Percentiles rank a stretch among this genome's conserved stretches.
Evolutionary conservation across 805 yeast genomes (phyloP).

Genomic region (Candida tibetensis): DNA sequence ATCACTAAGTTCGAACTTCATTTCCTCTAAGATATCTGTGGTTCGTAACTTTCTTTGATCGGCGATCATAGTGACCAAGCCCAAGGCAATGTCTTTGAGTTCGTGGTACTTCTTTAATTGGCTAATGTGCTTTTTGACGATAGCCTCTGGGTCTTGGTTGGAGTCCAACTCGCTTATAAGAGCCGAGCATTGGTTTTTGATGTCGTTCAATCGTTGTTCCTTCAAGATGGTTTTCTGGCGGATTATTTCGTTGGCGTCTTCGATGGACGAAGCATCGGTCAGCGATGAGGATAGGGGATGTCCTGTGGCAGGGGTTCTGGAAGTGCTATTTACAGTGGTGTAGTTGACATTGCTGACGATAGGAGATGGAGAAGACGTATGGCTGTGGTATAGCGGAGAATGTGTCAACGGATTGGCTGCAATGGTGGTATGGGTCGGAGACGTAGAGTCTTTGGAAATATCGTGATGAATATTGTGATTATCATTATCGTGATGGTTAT

Average conservation of each 20-base stretch:
- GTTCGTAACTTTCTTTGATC: slow-evolving; percentile 50
- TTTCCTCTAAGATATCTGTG: slow-evolving; percentile 50
- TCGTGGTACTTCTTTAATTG: slow-evolving; percentile 59
- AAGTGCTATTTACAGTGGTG: slow-evolving; percentile 8
- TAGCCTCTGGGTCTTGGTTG: slow-evolving; percentile 37
- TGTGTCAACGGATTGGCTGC: slow-evolving; percentile 1
- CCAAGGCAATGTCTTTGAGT: slow-evolving; percentile 58
- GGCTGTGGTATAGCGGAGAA: too few species aligned
- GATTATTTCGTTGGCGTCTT: slow-evolving; percentile 5
- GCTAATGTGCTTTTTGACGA: slow-evolving; percentile 51
- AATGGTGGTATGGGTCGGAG: slow-evolving; percentile 1
- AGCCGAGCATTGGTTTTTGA: slow-evolving; percentile 30
- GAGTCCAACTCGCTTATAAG: slow-evolving; percentile 31
- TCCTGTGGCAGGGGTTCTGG: slow-evolving; percentile 4
- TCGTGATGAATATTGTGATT: background rate
- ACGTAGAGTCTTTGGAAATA: background rate
- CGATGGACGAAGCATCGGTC: background rate
- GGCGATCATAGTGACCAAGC: slow-evolving; percentile 57
- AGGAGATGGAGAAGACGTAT: background rate
- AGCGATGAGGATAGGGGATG: slow-evolving; percentile 1
- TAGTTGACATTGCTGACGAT: background rate
- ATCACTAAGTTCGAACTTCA: slow-evolving; percentile 33
- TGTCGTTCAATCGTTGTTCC: slow-evolving; percentile 25
- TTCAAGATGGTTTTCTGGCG: slow-evolving; percentile 8
- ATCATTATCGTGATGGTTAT: too few species aligned